Percentiles rank a stretch among this genome's conserved stretches.
Conservation (phyloP, 2,329 filamentous ascomycete genomes). For the Talaromyces sp. region DNA sequence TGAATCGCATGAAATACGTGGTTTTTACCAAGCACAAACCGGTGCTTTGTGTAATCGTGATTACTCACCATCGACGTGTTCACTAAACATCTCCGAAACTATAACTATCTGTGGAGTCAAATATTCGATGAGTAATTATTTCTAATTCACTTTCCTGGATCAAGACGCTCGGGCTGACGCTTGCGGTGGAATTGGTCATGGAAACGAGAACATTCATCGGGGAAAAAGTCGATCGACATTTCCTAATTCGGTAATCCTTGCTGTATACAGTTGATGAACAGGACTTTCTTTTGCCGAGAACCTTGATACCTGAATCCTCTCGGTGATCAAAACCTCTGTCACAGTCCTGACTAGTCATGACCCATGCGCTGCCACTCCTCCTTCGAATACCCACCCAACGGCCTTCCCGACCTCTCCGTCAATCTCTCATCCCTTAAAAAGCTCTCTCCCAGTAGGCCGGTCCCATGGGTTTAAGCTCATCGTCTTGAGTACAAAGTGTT, state of each 20-base stretch:
- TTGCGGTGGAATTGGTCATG: background rate
- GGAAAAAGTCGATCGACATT: background rate
- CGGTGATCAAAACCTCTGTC: background rate
- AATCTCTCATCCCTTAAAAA: background rate
- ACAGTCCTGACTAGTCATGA: background rate
- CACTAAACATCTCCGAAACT: background rate
- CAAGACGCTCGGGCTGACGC: background rate
- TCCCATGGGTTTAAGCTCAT: background rate
- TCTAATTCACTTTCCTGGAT: background rate
- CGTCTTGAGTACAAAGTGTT: background rate
- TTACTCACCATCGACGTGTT: conserved; percentile 1
- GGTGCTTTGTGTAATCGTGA: background rate
- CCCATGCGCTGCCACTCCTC: background rate
- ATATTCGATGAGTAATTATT: background rate
- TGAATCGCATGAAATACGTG: background rate
- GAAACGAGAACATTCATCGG: background rate
- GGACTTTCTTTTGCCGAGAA: background rate
- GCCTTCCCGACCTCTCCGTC: background rate
- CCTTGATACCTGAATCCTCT: background rate
- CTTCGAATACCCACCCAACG: background rate
- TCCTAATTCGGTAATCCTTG: background rate
- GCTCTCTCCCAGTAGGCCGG: background rate
- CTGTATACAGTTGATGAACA: background rate
- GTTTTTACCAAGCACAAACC: background rate
- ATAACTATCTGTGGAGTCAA: background rate